phyloP scores from a whole-genome alignment of 2,329 filamentous ascomycete genomes.

The Verticillium klebahnii region DNA sequence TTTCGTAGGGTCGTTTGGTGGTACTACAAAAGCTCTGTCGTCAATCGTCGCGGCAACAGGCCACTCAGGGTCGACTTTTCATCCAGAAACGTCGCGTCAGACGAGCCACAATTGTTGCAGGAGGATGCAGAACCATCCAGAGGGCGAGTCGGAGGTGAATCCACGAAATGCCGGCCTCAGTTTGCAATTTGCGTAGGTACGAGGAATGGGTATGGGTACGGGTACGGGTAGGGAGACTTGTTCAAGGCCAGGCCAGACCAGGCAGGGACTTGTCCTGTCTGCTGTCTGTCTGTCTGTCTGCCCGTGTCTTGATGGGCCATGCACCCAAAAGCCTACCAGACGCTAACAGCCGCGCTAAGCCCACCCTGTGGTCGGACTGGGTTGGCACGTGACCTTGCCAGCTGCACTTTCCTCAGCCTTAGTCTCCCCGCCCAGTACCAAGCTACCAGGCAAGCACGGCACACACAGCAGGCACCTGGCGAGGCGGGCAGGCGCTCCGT shows the following conservation, averaged over 20 bases:
- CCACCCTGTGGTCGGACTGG: neutral
- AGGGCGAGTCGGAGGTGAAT: neutral
- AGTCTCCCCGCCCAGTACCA: neutral
- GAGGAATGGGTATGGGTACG: neutral
- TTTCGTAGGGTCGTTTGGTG: constrained; percentile 21
- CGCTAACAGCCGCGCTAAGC: constrained; percentile 1
- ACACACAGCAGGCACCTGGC: no score
- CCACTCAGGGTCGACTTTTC: constrained; percentile 24
- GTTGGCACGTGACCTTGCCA: neutral
- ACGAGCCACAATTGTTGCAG: neutral
- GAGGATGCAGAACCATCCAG: neutral
- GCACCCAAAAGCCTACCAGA: constrained; percentile 1
- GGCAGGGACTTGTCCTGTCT: neutral
- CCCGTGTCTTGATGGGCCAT: neutral
- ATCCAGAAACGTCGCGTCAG: constrained; percentile 11
- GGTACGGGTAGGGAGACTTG: neutral
- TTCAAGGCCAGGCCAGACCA: neutral
- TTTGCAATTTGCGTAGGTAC: neutral
- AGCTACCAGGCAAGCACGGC: neutral
- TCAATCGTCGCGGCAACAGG: constrained; percentile 26
- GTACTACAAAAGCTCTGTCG: constrained; percentile 33
- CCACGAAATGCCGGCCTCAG: neutral
- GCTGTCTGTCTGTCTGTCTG: neutral
- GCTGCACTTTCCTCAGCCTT: neutral
- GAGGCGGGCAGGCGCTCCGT: no score